Conservation (phyloP, 805 yeast species). For the Priceomyces fermenticarens region DNA sequence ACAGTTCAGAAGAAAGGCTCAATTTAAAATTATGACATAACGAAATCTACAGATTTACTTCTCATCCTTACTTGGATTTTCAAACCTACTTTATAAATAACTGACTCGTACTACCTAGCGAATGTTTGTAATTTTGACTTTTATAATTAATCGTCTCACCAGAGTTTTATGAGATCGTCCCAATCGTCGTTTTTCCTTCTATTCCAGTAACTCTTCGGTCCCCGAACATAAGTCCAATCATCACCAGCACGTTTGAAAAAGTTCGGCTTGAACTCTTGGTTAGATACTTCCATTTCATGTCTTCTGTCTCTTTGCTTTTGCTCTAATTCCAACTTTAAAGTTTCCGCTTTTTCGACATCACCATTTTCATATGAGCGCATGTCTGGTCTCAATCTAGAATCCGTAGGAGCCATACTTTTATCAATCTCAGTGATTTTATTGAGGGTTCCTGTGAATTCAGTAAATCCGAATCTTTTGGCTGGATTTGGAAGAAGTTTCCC, state of each 20-base stretch:
- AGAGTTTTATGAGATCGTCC: slow-evolving; percentile 51
- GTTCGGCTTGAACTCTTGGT: slow-evolving; percentile 49
- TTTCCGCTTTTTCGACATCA: slow-evolving; percentile 68
- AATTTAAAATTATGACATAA: slow-evolving; percentile 26
- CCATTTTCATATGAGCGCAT: slow-evolving; percentile 70
- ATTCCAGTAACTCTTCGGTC: slow-evolving; percentile 73
- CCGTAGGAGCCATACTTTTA: slow-evolving; percentile 73
- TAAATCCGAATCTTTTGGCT: slow-evolving; percentile 76
- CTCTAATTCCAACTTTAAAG: slow-evolving; percentile 64
- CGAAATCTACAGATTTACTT: neutral
- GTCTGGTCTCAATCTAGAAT: slow-evolving; percentile 89
- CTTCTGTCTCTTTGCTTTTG: slow-evolving; percentile 79
- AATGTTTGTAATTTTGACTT: neutral
- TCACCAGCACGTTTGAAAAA: slow-evolving; percentile 56
- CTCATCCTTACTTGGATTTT: no score
- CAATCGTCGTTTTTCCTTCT: slow-evolving; percentile 64
- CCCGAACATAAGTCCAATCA: slow-evolving; percentile 55
- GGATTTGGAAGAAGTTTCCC: slow-evolving; percentile 60
- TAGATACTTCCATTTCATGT: slow-evolving; percentile 47
- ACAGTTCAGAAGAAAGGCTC: slow-evolving; percentile 32
- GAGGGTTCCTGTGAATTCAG: slow-evolving; percentile 75
- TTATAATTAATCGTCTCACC: slow-evolving; percentile 38
- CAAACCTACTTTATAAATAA: no score
- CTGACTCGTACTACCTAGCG: no score
- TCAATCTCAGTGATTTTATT: slow-evolving; percentile 79